Conservation (phyloP, 305 asterid genomes). For the Fraxinus albicans region DNA sequence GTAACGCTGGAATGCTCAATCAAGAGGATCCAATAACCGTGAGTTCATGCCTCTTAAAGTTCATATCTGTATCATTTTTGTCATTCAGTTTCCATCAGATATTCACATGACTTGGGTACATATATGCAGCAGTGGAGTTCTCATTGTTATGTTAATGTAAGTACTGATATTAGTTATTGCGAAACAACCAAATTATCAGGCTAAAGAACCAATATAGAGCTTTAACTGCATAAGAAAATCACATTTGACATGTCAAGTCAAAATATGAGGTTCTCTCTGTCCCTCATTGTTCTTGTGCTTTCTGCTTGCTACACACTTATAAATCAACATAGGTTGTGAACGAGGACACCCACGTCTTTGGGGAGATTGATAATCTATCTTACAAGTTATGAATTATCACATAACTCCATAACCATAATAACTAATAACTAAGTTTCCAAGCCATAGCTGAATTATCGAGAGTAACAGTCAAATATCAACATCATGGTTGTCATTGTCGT, state of each 20-base stretch:
- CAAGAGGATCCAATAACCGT: conserved; percentile 83
- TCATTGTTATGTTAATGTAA: not conserved
- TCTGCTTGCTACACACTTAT: not conserved
- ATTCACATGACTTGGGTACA: conserved; percentile 15
- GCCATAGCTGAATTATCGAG: not conserved
- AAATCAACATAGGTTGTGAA: not conserved
- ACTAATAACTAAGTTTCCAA: not conserved
- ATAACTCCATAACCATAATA: not conserved
- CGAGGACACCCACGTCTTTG: not conserved
- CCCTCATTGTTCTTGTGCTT: not conserved
- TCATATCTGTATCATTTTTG: not conserved
- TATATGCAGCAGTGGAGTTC: not conserved
- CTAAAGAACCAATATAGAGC: not conserved
- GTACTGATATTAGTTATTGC: not conserved
- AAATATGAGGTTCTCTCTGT: not conserved
- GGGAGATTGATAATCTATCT: not conserved
- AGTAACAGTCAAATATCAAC: not conserved
- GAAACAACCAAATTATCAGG: not conserved
- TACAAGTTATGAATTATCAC: not conserved
- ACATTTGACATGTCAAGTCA: not conserved
- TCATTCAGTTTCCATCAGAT: conserved; percentile 3
- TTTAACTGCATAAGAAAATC: not conserved
- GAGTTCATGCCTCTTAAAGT: conserved; percentile 44
- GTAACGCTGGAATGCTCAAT: conserved; percentile 72
- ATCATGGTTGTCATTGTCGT: not conserved